phyloP scores from a whole-genome alignment of 768 basidiomycete genomes.

The Russula vinacea region DNA sequence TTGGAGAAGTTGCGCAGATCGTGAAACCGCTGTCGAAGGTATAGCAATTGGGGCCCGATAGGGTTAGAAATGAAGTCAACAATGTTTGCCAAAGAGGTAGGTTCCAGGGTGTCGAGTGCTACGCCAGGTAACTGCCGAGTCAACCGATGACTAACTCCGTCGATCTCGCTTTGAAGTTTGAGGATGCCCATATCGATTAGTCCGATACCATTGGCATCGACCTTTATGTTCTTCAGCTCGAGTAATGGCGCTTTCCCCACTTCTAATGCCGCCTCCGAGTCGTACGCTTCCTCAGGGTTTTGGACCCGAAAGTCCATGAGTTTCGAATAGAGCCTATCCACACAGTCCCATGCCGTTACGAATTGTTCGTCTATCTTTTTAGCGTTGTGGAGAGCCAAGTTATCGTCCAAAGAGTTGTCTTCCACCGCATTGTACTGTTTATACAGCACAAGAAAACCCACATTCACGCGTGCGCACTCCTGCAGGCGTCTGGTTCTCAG shows the following conservation, averaged over 20 bases:
- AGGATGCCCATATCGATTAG: neutral
- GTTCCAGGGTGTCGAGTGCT: neutral
- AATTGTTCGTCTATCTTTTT: too few species aligned
- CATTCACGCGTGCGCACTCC: neutral
- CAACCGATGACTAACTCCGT: slow-evolving; percentile 9
- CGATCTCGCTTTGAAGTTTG: neutral
- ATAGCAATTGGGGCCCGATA: neutral
- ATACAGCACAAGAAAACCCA: too few species aligned
- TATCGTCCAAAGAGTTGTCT: too few species aligned
- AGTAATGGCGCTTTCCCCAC: neutral
- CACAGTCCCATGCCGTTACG: slow-evolving; percentile 8
- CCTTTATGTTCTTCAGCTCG: neutral
- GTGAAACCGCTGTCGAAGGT: neutral
- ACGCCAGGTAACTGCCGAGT: slow-evolving; percentile 17
- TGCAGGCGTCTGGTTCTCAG: neutral
- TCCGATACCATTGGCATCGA: neutral
- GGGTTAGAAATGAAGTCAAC: neutral
- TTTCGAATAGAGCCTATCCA: neutral
- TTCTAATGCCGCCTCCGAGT: neutral
- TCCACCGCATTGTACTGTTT: neutral
- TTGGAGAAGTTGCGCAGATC: neutral
- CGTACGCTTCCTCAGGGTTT: neutral
- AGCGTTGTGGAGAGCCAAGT: neutral
- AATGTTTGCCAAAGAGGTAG: neutral
- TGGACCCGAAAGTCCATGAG: too few species aligned